phyloP scores from a whole-genome alignment of 2,329 filamentous ascomycete species.

The Fusarium dlaminii region DNA sequence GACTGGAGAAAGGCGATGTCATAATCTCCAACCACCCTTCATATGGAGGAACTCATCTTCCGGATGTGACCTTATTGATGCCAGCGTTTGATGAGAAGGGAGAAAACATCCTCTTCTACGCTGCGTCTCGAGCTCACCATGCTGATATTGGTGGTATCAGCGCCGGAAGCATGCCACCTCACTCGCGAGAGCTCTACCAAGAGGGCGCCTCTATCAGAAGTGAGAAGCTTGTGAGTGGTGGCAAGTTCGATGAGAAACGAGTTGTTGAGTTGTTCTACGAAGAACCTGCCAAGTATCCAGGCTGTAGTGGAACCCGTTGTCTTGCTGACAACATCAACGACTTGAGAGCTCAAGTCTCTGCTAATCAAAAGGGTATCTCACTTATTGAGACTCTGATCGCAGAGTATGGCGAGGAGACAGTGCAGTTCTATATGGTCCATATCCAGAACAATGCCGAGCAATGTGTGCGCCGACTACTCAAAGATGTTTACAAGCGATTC shows the following conservation, averaged over 20 bases:
- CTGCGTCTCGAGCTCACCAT: conserved; percentile 82
- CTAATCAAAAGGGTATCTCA: conserved; percentile 87
- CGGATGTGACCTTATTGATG: conserved; percentile 83
- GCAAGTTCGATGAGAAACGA: conserved; percentile 79
- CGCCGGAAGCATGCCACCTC: conserved; percentile 82
- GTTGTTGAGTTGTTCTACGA: conserved; percentile 77
- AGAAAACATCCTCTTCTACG: conserved; percentile 81
- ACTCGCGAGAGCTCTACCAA: conserved; percentile 71
- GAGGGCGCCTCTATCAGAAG: conserved; percentile 72
- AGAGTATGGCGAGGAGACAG: conserved; percentile 80
- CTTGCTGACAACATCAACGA: conserved; percentile 85
- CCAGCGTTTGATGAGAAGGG: conserved; percentile 74
- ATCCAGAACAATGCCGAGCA: conserved; percentile 84
- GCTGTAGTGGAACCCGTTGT: conserved; percentile 81
- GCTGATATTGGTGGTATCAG: conserved; percentile 87
- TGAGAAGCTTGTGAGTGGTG: conserved; percentile 77
- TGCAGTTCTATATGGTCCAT: conserved; percentile 84
- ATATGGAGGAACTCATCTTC: conserved; percentile 83
- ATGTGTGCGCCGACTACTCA: conserved; percentile 77
- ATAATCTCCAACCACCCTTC: conserved; percentile 86
- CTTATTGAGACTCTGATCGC: conserved; percentile 78
- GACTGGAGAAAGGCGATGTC: conserved; percentile 80
- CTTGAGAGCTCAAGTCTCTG: conserved; percentile 83
- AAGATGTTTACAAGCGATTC: conserved; percentile 75
- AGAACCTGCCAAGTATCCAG: conserved; percentile 77